phyloP scores from a whole-genome alignment of 2,329 filamentous ascomycete species.

The Fonsecaea pugnacius region DNA sequence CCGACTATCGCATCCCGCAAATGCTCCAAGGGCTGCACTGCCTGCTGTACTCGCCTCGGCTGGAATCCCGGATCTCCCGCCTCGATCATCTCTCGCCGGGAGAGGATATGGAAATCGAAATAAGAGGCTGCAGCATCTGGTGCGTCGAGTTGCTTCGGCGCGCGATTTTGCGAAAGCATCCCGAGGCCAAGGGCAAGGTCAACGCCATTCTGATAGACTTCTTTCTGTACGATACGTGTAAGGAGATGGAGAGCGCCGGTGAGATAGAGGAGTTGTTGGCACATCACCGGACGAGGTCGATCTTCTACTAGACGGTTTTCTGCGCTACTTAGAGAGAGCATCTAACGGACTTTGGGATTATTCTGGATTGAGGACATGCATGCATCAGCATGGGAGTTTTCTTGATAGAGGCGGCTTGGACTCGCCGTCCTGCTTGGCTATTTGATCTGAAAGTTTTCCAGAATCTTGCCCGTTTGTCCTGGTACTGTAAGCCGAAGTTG shows the following conservation, averaged over 20 bases:
- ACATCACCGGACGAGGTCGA: conserved; percentile 38
- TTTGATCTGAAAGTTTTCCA: neutral
- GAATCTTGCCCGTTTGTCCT: neutral
- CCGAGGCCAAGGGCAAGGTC: conserved; percentile 52
- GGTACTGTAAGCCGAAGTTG: neutral
- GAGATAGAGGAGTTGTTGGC: conserved; percentile 49
- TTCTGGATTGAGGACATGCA: neutral
- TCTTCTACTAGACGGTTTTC: conserved; percentile 32
- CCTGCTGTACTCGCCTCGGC: conserved; percentile 78
- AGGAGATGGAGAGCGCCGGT: conserved; percentile 70
- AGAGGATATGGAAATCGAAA: conserved; percentile 79
- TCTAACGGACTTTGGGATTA: neutral
- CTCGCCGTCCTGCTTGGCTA: neutral
- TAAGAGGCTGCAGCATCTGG: conserved; percentile 94
- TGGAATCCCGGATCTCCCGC: conserved; percentile 75
- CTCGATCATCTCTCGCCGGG: too few relatives aligned
- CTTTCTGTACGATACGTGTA: conserved; percentile 93
- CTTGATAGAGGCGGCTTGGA: neutral
- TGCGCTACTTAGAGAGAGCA: neutral
- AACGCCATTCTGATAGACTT: conserved; percentile 98
- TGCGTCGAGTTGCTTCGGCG: conserved; percentile 85
- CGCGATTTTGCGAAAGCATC: conserved; percentile 76
- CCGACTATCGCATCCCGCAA: conserved; percentile 96
- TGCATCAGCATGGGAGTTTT: conserved; percentile 4
- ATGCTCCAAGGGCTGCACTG: conserved; percentile 84